phyloP scores from a whole-genome alignment of 345 rosid species.

The Citrus glauca region DNA sequence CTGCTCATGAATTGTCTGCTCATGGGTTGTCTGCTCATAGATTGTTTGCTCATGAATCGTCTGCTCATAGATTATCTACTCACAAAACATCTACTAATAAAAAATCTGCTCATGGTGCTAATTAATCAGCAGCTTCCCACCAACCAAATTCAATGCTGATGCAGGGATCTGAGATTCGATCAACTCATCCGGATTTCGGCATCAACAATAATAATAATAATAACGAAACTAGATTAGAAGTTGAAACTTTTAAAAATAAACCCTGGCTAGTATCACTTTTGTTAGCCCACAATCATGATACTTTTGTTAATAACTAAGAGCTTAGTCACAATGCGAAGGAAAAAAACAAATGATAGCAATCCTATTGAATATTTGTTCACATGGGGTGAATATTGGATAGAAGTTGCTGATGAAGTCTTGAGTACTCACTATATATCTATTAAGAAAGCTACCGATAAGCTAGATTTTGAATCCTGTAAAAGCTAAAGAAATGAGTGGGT shows the following conservation, averaged over 20 bases:
- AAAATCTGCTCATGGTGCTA: too few species aligned
- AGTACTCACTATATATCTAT: conserved; percentile 12
- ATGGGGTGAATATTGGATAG: conserved; percentile 11
- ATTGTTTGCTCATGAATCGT: too few species aligned
- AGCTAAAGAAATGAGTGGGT: conserved; percentile 1
- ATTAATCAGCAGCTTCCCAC: too few species aligned
- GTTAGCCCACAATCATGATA: conserved; percentile 15
- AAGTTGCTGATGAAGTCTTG: conserved; percentile 10
- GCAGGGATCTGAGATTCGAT: too few species aligned
- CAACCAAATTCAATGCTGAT: too few species aligned
- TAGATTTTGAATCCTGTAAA: conserved; percentile 33
- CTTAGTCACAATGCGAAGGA: not conserved
- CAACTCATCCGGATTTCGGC: too few species aligned
- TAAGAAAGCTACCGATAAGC: not conserved
- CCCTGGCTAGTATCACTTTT: conserved; percentile 29
- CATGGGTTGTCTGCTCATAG: too few species aligned
- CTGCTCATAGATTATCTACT: too few species aligned
- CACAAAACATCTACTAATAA: too few species aligned
- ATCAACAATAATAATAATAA: too few species aligned
- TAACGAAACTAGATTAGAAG: too few species aligned
- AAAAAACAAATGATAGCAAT: not conserved
- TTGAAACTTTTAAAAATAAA: conserved; percentile 17
- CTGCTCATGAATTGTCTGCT: too few species aligned
- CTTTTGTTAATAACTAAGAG: conserved; percentile 4
- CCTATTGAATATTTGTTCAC: conserved; percentile 8